Base-by-base conservation (phyloP, 257 asterid genomes). In the Solanum bulbocastanum region DNA sequence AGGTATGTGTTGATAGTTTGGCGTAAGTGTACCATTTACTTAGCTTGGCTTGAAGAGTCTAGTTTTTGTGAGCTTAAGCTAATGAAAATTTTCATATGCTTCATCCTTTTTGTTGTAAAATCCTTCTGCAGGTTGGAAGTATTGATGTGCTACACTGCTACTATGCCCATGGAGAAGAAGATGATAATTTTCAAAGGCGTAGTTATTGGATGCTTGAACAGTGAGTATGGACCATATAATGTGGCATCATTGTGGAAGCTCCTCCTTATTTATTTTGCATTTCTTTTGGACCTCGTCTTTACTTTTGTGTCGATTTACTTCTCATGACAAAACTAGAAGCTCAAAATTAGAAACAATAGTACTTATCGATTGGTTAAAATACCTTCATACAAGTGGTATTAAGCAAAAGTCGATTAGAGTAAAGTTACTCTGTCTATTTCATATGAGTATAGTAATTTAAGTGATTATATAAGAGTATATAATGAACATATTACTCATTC, bases 131-230 rank as follows among this genome's bases (percentile, higher is more conserved):
- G 99, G 98, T 97, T 69, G 99, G 98, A 91, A 97, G 99, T 90
- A 91, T 97, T 91, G 99, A 97, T 88, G 94, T 91, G 98, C 92
- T 97, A 89, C 98, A 97, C 91, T 97, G 99, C 91, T 97, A 97
- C 90, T 97, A 97, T 92, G 99, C 99, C 78, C 99, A 97, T 90
- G 99, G 99, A 65, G 99, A 96, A 92, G 98, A 97, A 35, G 93
- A 96, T 81, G 98, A 94, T 90, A 94, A 90, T 90, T 95, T 97
- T 91, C 99, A 97, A 91, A 95, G 99, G 91, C 98, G 98, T 86
- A 92, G 99, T 93, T 97, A 97, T 91, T 97, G 99, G 99, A 90
- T 97, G 94, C 99, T 97, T 89, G 99, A 97, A 92, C 93, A 91
- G 99, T 97, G 91, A 92, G 99, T 94, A 60, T 85, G 79, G 69